phyloP scores from a whole-genome alignment of 768 basidiomycete species.

The Hortiboletus flavorubellus region DNA sequence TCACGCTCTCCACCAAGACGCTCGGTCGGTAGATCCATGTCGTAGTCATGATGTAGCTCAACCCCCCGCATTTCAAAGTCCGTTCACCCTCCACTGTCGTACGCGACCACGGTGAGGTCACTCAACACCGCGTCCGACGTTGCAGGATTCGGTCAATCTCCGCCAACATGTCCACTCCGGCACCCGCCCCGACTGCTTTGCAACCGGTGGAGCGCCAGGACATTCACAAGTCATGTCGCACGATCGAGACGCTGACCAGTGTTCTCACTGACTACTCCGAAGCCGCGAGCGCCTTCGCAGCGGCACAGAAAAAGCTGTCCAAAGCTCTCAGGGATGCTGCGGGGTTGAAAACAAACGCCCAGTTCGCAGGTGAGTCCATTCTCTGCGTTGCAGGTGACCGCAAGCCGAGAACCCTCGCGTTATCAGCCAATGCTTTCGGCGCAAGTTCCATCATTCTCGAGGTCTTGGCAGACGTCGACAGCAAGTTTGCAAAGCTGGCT shows the following conservation, averaged over 20 bases:
- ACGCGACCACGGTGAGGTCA: not conserved
- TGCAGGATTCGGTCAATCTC: not conserved
- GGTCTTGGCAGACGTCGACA: constrained; percentile 62
- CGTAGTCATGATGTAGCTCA: not conserved
- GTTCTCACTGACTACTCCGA: constrained; percentile 75
- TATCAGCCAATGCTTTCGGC: constrained; percentile 62
- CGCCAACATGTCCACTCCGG: constrained; percentile 12
- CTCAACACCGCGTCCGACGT: not conserved
- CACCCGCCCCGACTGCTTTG: not conserved
- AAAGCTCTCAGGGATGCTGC: constrained; percentile 70
- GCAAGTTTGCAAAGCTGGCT: constrained; percentile 69
- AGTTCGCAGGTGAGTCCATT: constrained; percentile 55
- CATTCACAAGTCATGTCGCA: constrained; percentile 78
- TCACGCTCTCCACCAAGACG: constrained; percentile 29
- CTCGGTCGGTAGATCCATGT: not conserved
- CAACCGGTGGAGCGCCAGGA: constrained; percentile 60
- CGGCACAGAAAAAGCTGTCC: constrained; percentile 70
- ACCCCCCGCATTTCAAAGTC: constrained; percentile 19
- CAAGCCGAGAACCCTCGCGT: not conserved
- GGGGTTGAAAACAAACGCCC: constrained; percentile 52
- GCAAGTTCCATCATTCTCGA: constrained; percentile 68
- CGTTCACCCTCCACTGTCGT: constrained; percentile 3
- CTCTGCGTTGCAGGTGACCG: not conserved
- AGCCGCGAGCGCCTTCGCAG: constrained; percentile 55
- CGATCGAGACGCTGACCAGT: constrained; percentile 63